A percentile compares a stretch with the other conserved stretches of the same genome.
Evolutionary conservation across 2,329 filamentous ascomycete species (phyloP).

Genomic region (Aspergillus tamarii): DNA sequence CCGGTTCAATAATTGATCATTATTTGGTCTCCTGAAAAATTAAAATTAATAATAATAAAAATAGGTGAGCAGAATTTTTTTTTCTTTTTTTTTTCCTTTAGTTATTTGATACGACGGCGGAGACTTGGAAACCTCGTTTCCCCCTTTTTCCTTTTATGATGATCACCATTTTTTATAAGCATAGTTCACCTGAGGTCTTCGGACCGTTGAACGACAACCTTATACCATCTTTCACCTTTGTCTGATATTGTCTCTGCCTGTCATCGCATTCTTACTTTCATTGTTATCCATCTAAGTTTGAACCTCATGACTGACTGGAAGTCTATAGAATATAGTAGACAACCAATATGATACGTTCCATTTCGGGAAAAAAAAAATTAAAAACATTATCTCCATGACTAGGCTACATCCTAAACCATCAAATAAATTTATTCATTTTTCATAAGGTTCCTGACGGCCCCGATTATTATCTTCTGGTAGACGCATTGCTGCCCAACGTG

Average conservation of each 20-base stretch:
- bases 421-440: neutral
- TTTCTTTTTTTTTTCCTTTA: neutral
- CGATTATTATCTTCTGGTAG: slow-evolving; percentile 11
- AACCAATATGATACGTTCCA: neutral
- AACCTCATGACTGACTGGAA: slow-evolving; percentile 2
- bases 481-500: slow-evolving; percentile 42
- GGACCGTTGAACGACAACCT: slow-evolving; percentile 45
- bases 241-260: slow-evolving; percentile 30
- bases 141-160: slow-evolving; percentile 31
- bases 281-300: neutral
- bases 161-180: slow-evolving; percentile 42
- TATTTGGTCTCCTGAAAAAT: neutral
- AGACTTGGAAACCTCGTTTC: neutral
- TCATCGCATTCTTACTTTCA: slow-evolving; percentile 19
- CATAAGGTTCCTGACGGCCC: slow-evolving; percentile 14
- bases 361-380: slow-evolving; percentile 9
- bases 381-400: neutral
- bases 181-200: slow-evolving; percentile 50
- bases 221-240: slow-evolving; percentile 42
- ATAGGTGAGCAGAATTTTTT: slow-evolving; percentile 24
- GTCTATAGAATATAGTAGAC: neutral
- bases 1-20: neutral
- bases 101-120: neutral
- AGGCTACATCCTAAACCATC: slow-evolving; percentile 3
- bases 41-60: slow-evolving; percentile 3